Evolutionary conservation across 1,284 basidiomycete species (phyloP), one percentile per base, ranked within the genome.

Genomic region (Ganoderma meredithae): DNA sequence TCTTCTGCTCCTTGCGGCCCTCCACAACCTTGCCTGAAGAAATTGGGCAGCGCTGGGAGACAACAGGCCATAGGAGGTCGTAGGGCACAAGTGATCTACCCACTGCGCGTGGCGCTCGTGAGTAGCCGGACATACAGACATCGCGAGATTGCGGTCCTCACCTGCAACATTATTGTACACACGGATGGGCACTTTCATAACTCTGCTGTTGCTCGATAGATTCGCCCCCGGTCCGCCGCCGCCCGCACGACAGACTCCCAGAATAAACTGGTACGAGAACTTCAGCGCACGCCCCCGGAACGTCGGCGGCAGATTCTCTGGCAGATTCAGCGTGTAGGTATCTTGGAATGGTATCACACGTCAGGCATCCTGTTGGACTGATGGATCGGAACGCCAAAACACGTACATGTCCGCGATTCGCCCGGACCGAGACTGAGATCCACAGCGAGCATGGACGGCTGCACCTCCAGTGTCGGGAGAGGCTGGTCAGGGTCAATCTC

Each of bases 121-220:
- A 69, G 68, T 63, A 27, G n/a, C n/a, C 44, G 19, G 52, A 27
- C 33, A 68, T 44, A 27, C 10, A 41, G 25, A 27, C 40, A 56
- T 69, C 66, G 41, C n/a, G 27, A 66, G 31, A n/a, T 8, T n/a
- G 13, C 36, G 58, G 22, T 5, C 75, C 90, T 63, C 73, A 94
- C 94, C 88, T 59, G 86, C 81, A 65, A 96, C 92, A 72, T 95
- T 84, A 73, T 95, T 96, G 79, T 96, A 97, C 17, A 97, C 82
- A 47, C 95, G 84, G 65, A 98, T 91, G 0, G 96, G 95, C 0
- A 97, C 91, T 68, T 93, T 93, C 88, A 98, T 93, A 3, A 97
- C 88, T 43, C 91, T 83, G 73, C 94, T 95, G 56, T 86, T 83
- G 77, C 89, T 88, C 15, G 69, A 63, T 19, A 69, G 67, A 22